Base-by-base conservation (phyloP, 2,329 filamentous ascomycete genomes). In the Clonostachys chloroleuca region DNA sequence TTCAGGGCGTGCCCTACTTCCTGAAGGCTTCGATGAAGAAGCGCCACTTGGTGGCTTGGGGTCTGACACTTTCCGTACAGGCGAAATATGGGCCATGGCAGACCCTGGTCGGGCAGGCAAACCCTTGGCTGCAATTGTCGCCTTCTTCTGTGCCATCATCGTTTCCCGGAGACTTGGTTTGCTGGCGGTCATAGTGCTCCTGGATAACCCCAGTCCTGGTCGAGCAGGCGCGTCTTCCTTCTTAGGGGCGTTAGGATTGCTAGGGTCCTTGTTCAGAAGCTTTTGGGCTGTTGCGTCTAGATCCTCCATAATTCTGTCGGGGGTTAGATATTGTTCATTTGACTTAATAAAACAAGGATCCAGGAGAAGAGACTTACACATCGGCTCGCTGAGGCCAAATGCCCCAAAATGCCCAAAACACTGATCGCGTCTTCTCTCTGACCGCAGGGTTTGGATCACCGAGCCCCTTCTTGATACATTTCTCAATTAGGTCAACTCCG, bases 371-470 rank as follows among this genome's bases (percentile, higher is more conserved):
- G 36, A 75, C 84, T 73, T 73, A 89, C 79, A 72, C 72, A 59
- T 92, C 86, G 37, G 90, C 91, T 60, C 79, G 83, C 17, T 84
- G 77, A 3, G 87, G 86, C 89, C 91, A 97, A 16, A 89, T 76
- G 34, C 73, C 73, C 49, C 84, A 81, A 63, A 92, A 96, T 0
- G 75, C 74, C 94, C 94, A 99, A 65, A 89, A 99, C 0, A 90
- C 89, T 36, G 82, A 79, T 56, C 94, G 83, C 76, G 88, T 92
- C 53, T 83, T 85, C 65, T 96, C 91, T 57, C 94, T 83, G 42
- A 97, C 92, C 33, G 86, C 87, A 8, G 92, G 91, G 59, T 97
- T 96, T 12, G 92, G 77, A 70, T 99, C 94, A 18, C 76, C 77
- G n/a, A 99, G 76, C 1, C 92, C 89, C 62, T 91, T 95, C 64